A percentile compares a stretch with the other conserved stretches of the same genome.
phyloP scores from a whole-genome alignment of 805 yeast species.

The Jamesozyma jinghongensis region DNA sequence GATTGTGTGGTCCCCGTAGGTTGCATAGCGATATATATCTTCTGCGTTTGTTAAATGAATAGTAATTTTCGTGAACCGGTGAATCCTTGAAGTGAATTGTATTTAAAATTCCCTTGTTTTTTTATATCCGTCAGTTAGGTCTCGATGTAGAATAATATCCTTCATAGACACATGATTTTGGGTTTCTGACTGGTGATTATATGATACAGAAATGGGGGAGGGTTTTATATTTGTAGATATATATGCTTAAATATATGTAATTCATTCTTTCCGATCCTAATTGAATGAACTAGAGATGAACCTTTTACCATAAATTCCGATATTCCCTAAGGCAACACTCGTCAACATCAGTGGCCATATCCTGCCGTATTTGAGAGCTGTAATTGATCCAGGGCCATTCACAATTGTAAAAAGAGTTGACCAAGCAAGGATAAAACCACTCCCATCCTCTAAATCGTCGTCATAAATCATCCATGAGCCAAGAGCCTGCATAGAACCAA shows the following conservation, averaged over 20 bases:
- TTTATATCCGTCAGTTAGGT: no score
- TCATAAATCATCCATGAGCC: conserved; percentile 73
- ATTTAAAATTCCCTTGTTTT: no score
- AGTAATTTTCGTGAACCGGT: no score
- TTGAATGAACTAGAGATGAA: conserved; percentile 42
- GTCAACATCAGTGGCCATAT: conserved; percentile 54
- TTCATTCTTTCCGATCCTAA: neutral
- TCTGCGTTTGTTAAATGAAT: no score
- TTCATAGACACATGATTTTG: no score
- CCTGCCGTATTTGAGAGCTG: conserved; percentile 45
- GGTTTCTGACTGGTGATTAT: no score
- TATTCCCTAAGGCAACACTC: conserved; percentile 51
- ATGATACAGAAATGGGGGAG: no score
- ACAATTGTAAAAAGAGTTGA: conserved; percentile 61
- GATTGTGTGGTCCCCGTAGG: conserved; percentile 43
- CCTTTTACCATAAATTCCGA: conserved; percentile 58
- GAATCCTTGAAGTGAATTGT: no score
- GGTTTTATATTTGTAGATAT: no score
- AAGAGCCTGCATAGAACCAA: conserved; percentile 52
- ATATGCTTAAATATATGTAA: no score
- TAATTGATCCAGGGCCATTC: conserved; percentile 53
- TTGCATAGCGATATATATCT: conserved; percentile 9
- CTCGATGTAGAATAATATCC: no score
- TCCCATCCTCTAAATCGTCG: conserved; percentile 66
- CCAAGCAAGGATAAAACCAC: conserved; percentile 81